Percentiles rank a stretch among this genome's conserved stretches.
Evolutionary conservation across 371 early-diverging fungal genomes (phyloP).

Genomic region (Rhizomucor miehei): DNA sequence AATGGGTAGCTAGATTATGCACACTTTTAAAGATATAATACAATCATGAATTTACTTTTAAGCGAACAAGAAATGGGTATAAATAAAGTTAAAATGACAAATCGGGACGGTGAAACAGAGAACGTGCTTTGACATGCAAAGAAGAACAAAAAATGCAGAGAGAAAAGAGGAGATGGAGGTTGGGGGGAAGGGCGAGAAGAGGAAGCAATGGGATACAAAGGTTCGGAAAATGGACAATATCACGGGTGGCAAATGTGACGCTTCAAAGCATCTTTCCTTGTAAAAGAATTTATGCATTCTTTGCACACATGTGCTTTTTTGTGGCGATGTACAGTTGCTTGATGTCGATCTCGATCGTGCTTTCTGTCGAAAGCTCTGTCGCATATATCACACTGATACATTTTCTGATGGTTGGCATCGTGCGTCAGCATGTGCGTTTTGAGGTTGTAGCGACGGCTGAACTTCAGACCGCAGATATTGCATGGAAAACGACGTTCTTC

Average conservation of each 20-base stretch:
- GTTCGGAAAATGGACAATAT: background rate
- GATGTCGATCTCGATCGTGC: conserved; percentile 74
- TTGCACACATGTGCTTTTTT: conserved; percentile 52
- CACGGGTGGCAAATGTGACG: conserved; percentile 19
- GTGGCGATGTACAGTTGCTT: conserved; percentile 56
- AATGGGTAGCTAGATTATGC: no score
- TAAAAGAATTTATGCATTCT: conserved; percentile 52
- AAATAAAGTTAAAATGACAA: no score
- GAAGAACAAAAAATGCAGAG: no score
- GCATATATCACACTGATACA: conserved; percentile 55
- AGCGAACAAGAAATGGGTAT: no score
- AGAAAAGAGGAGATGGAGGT: no score
- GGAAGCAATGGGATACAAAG: conserved; percentile 1
- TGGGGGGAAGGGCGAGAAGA: background rate
- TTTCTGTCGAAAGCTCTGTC: conserved; percentile 56
- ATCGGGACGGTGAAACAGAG: no score
- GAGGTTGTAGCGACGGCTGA: conserved; percentile 70
- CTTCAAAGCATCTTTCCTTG: conserved; percentile 64
- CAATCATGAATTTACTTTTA: no score
- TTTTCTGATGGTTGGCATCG: conserved; percentile 57
- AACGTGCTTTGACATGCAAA: no score
- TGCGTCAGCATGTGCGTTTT: conserved; percentile 71
- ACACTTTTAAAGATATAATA: no score
- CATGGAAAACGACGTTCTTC: conserved; percentile 17
- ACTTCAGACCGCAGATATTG: conserved; percentile 49